Percentiles rank a stretch among this genome's conserved stretches.
Evolutionary conservation across 768 basidiomycete genomes (phyloP).

Genomic region (Tricholoma bakamatsutake): DNA sequence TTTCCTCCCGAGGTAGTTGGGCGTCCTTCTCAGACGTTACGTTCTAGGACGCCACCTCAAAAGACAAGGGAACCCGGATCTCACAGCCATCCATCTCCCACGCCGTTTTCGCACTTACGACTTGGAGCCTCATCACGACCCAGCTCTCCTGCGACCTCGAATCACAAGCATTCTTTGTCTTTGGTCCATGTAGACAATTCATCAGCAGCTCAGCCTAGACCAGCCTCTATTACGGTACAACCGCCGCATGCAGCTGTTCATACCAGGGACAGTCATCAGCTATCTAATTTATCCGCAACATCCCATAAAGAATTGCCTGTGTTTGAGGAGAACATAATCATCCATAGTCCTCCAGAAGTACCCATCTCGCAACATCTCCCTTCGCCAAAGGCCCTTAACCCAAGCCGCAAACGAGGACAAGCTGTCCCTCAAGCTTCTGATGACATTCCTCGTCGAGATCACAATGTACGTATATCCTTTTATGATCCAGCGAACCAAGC

Average conservation of each 20-base stretch:
- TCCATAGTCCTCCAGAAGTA: background rate
- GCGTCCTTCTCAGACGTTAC: background rate
- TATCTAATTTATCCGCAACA: background rate
- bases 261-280: background rate
- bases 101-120: constrained; percentile 15
- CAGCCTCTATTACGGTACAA: background rate
- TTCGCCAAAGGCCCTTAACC: background rate
- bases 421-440: constrained; percentile 25
- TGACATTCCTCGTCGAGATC: constrained; percentile 42
- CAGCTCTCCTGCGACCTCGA: background rate
- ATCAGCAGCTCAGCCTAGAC: background rate
- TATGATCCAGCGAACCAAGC: constrained; percentile 79
- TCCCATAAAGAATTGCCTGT: background rate
- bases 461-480: constrained; percentile 71
- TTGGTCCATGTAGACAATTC: background rate
- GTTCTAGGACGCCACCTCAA: background rate
- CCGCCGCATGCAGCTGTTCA: background rate
- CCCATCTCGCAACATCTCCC: background rate
- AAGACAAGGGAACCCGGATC: constrained; percentile 2
- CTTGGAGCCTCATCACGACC: constrained; percentile 18
- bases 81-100: constrained; percentile 8
- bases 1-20: background rate
- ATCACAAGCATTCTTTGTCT: background rate
- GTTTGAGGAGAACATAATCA: background rate
- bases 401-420: background rate